phyloP scores from a whole-genome alignment of 1,139 yeast species.

The Nakaseomyces uthaithaninus region DNA sequence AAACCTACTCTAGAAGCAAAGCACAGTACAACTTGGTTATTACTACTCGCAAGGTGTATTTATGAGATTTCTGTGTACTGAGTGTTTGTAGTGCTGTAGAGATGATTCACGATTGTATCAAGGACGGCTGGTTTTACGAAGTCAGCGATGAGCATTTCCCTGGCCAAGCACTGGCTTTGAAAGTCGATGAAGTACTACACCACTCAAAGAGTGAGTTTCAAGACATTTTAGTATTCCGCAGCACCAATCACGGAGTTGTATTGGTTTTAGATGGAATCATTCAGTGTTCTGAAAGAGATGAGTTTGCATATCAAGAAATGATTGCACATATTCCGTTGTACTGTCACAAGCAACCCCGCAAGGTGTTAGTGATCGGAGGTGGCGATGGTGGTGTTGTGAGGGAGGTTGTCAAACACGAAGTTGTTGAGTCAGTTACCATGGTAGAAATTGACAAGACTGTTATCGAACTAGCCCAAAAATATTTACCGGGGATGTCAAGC shows the following conservation, averaged over 20 bases:
- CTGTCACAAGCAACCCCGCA: slow-evolving; percentile 80
- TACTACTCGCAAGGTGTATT: too few relatives aligned
- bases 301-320: slow-evolving; percentile 92
- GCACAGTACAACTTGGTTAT: too few relatives aligned
- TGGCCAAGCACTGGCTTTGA: slow-evolving; percentile 86
- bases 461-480: slow-evolving; percentile 63
- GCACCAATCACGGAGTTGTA: slow-evolving; percentile 81
- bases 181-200: slow-evolving; percentile 71
- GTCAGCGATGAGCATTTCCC: slow-evolving; percentile 86
- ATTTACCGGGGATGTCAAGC: slow-evolving; percentile 72
- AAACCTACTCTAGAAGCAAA: too few relatives aligned
- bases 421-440: slow-evolving; percentile 63
- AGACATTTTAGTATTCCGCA: slow-evolving; percentile 79
- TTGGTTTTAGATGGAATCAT: slow-evolving; percentile 84
- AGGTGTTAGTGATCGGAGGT: slow-evolving; percentile 85
- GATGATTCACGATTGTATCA: slow-evolving; percentile 18
- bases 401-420: slow-evolving; percentile 76
- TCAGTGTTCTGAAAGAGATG: slow-evolving; percentile 91
- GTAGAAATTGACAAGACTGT: slow-evolving; percentile 91
- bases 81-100: too few relatives aligned
- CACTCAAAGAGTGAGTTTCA: slow-evolving; percentile 75
- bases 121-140: slow-evolving; percentile 90
- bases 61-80: too few relatives aligned
- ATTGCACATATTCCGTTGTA: slow-evolving; percentile 81
- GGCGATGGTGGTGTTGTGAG: slow-evolving; percentile 96